These are phyloP conservation scores for Solanum piurae DNA, from an alignment of 257 asterid genomes.

Conservation along the genomic window DNA sequence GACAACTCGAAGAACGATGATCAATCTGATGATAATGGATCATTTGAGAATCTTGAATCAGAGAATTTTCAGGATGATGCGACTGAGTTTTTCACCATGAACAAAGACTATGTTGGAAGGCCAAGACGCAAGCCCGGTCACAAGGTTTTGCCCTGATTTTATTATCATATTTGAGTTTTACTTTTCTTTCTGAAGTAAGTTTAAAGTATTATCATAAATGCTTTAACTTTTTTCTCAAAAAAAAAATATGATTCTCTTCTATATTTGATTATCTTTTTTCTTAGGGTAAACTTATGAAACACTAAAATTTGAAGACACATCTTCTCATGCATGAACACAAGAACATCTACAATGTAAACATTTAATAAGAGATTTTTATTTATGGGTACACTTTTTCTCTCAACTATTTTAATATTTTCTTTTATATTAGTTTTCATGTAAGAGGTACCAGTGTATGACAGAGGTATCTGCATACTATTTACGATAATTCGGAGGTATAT, in stretches of 20 bases:
- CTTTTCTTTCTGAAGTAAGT: no score
- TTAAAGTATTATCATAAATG: no score
- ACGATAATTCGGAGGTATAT: rapidly evolving
- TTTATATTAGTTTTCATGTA: no score
- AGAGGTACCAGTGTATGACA: no score
- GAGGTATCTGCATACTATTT: no score
- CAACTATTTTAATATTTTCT: background rate
- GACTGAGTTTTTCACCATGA: background rate
- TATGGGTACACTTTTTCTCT: background rate
- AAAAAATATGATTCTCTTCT: background rate
- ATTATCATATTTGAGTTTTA: no score
- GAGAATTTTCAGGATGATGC: background rate
- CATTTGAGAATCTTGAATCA: constrained; percentile 2
- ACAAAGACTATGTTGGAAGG: constrained; percentile 1
- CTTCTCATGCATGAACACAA: background rate
- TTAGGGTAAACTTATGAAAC: background rate
- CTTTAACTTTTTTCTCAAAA: no score
- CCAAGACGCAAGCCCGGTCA: background rate
- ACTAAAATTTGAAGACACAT: background rate
- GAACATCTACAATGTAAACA: no score
- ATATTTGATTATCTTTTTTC: no score
- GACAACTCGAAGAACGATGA: background rate
- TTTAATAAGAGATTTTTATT: no score
- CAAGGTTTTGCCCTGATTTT: background rate
- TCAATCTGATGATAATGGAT: background rate